Evolutionary conservation across 2,329 filamentous ascomycete genomes (phyloP), one percentile per base, ranked within the genome.

Genomic region (Oidium heveae): DNA sequence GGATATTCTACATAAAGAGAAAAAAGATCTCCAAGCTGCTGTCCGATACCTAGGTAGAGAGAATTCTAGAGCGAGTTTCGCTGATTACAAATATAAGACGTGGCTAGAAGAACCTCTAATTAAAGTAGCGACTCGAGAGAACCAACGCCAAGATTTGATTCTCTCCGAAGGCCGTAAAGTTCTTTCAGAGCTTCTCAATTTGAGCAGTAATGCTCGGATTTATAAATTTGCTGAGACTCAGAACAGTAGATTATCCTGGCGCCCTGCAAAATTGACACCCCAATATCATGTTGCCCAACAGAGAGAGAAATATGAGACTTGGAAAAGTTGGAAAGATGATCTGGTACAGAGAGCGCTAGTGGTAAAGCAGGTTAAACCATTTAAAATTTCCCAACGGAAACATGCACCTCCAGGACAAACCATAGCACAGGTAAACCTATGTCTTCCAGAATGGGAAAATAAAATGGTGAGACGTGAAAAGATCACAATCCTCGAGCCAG

Each of bases 11-110:
- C 79, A 80, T 65, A 73, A 74, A 60, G 80, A 89, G 57, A 79
- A 87, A 61, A 72, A 72, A 55, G 72, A 71, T 59, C 66, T 83
- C 55, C 74, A 84, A 63, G 74, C 76, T 1, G 79, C 80, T 1
- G 76, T 85, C 49, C 73, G 79, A 12, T 83, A 79, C 65, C 70
- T 86, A 33, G 73, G 80, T 28, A 76, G 82, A 59, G 80, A 85
- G 61, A 84, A 77, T 65, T 71, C 73, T 44, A 74, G 78, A 3
- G 75, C 79, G 0, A 73, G 80, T 18, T 66, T 76, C 52, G 70
- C 68, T 16, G 76, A 80, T 62, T 72, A 78, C 62, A 66, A 70
- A 43, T 68, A 67, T 55, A 67, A 76, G 62, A 74, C 76, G 57
- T 86, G 82, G 80, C 69, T 82, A 2, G 70, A 75, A 3, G 74